Evolutionary conservation across 176 grass and related monocot genomes (phyloP).

Genomic region (Carex kokanica): DNA sequence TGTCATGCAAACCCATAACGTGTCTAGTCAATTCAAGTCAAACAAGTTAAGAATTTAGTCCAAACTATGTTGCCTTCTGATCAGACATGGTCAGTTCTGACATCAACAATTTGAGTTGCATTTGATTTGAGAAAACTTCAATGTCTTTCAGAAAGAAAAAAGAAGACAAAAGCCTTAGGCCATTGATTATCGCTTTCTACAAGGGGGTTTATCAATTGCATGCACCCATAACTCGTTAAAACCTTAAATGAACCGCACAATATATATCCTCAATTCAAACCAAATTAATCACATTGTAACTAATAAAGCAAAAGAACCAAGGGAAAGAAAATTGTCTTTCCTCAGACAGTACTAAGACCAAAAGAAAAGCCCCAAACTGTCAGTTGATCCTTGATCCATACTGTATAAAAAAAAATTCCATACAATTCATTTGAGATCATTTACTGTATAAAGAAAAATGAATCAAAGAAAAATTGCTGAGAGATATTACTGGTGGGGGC

Average conservation of each 20-base stretch:
- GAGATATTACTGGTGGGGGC: conserved; percentile 76
- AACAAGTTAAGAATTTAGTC: neutral
- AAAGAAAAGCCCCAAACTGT: neutral
- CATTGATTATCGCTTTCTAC: neutral
- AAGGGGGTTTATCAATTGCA: neutral
- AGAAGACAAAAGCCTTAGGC: neutral
- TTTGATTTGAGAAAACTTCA: neutral
- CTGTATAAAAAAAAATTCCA: too few relatives aligned
- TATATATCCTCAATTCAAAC: neutral
- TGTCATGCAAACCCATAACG: conserved; percentile 20
- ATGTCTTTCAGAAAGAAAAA: neutral
- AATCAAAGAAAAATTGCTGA: neutral
- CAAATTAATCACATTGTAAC: neutral
- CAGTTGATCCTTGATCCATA: neutral
- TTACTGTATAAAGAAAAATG: too few relatives aligned
- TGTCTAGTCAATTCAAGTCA: neutral
- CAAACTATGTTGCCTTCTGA: neutral
- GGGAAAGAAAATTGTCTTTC: neutral
- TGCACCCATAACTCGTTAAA: neutral
- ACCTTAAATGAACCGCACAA: neutral
- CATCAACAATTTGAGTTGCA: neutral
- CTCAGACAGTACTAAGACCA: neutral
- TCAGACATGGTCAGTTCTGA: neutral
- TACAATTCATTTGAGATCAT: too few relatives aligned
- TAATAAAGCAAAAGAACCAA: neutral